phyloP scores from a whole-genome alignment of 495 filamentous ascomycete species.

The Friedmanniomyces endolithicus region DNA sequence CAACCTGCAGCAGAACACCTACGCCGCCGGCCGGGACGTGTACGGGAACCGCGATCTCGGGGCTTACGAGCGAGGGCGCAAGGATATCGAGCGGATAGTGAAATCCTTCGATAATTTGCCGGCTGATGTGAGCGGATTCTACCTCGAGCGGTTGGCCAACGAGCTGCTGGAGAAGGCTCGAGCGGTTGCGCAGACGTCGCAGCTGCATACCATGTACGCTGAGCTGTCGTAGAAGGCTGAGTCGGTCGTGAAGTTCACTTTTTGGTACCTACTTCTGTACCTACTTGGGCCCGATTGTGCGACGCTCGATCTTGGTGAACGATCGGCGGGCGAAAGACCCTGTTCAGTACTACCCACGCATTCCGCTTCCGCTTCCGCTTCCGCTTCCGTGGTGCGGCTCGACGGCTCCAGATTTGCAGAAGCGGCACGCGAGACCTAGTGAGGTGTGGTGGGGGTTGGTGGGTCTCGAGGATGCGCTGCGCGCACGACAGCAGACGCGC shows the following conservation, averaged over 20 bases:
- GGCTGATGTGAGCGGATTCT: constrained; percentile 55
- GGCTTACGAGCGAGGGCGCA: constrained; percentile 68
- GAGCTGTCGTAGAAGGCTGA: constrained; percentile 7
- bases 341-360: background rate
- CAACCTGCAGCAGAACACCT: constrained; percentile 47
- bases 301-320: background rate
- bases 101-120: constrained; percentile 58
- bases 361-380: background rate
- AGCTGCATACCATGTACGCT: constrained; percentile 9
- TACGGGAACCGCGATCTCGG: constrained; percentile 81
- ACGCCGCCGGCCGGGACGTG: constrained; percentile 67
- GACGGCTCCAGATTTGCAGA: background rate
- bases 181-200: background rate
- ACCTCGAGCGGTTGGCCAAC: constrained; percentile 58
- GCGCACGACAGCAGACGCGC: background rate
- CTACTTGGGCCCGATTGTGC: background rate
- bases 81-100: constrained; percentile 54
- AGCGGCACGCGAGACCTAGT: too few species aligned
- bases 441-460: background rate
- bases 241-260: too few species aligned
- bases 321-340: too few species aligned
- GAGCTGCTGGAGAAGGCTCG: constrained; percentile 42
- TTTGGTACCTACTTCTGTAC: background rate
- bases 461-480: background rate
- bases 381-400: background rate